Percentiles rank a stretch among this genome's conserved stretches.
phyloP scores from a whole-genome alignment of 176 grass and related monocot species.

The Ananas comosus region DNA sequence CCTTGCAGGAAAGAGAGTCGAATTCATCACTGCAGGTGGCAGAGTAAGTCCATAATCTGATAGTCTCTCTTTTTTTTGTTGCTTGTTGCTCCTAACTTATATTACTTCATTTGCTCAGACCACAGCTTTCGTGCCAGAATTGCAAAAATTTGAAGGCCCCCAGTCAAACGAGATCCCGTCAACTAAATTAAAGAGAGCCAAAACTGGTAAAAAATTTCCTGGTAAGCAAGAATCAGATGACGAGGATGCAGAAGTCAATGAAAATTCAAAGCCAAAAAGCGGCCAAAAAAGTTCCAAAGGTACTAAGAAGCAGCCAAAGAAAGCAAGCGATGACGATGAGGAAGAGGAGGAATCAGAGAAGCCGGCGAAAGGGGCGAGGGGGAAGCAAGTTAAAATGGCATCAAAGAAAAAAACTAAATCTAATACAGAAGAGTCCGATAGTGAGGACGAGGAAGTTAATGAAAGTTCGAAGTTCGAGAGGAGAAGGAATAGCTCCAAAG shows the following conservation, averaged over 20 bases:
- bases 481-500: constrained; percentile 7
- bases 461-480: not conserved
- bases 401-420: too few relatives aligned
- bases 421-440: constrained; percentile 14
- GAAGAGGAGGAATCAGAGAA: constrained; percentile 4
- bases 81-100: constrained; percentile 7
- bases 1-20: constrained; percentile 75
- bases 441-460: not conserved
- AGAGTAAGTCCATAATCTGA: constrained; percentile 41
- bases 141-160: constrained; percentile 51
- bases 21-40: constrained; percentile 86
- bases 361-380: not conserved
- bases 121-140: constrained; percentile 65
- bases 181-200: constrained; percentile 25
- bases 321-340: not conserved
- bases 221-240: constrained; percentile 19
- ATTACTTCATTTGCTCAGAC: constrained; percentile 36
- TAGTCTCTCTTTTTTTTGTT: constrained; percentile 5
- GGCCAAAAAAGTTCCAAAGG: constrained; percentile 4
- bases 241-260: constrained; percentile 3
- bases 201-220: constrained; percentile 12
- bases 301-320: constrained; percentile 6
- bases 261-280: constrained; percentile 34
- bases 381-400: constrained; percentile 7
- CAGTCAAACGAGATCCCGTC: constrained; percentile 19